Base-by-base conservation (phyloP, 106 monocot genomes). In the Apostasia ramifera region DNA sequence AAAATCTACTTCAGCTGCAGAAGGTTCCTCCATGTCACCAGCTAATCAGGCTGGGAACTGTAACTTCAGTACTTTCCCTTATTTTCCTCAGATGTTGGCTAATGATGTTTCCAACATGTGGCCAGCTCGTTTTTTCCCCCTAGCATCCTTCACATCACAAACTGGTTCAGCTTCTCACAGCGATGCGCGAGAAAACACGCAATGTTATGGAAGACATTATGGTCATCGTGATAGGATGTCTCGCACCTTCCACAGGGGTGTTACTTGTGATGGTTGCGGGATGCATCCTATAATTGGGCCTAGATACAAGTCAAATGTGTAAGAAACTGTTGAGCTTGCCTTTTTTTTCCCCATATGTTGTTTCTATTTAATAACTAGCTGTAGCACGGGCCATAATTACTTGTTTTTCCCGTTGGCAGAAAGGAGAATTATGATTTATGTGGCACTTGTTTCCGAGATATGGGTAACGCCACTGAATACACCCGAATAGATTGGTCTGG, bases 271-370 rank as follows among this genome's bases (percentile, higher is more conserved):
- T 84, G 84, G 80, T 14, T 97, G 95, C 77, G 89, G 92, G 53
- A 81, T 89, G 84, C 76, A 81, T 61, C 95, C 95, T 44, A 97
- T 97, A 47, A 61, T 79, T 11, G 95, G 95, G 2, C 74, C 88
- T 13, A 86, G 95, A 6, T 92, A 70, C 63, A 97, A 87, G 71
- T 97, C 95, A 56, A 97, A 68, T 53, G 80, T 89, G 95, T 92
- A 82, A 82, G 81, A 53, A 69, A 15, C 50, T 51, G n/a, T 40
- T 55, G 53, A 53, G 26, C 13, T 55, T 66, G 2, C 14, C 37
- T 40, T 39, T 15, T 63, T 52, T 14, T 37, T 73, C 41, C 42
- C 12, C 8, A 47, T 58, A 47, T 63, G 53, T 47, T 10, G 56
- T 11, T 39, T 57, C 8, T 14, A 38, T 77, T 53, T 69, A 5